These are phyloP conservation scores for Eucalyptus pauciflora DNA, from an alignment of 345 rosid species.

Conservation along the genomic window DNA sequence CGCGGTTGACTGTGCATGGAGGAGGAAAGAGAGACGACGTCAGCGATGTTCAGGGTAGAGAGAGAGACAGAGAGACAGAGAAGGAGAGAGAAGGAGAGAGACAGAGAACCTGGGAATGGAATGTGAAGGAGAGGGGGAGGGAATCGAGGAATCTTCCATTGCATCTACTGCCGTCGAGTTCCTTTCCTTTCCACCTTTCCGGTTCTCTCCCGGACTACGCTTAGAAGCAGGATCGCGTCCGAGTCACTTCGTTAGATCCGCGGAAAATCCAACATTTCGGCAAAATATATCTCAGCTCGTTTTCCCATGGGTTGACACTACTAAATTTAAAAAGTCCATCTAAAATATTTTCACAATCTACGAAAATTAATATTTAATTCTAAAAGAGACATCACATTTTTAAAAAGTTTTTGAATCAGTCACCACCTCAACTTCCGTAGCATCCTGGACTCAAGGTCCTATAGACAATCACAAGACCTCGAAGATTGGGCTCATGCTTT, in stretches of 20 bases:
- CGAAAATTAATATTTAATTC: not conserved
- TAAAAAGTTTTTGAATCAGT: not conserved
- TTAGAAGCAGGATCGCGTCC: not conserved
- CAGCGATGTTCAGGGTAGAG: not conserved
- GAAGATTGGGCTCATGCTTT: not conserved
- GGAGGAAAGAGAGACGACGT: constrained; percentile 4
- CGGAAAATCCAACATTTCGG: not conserved
- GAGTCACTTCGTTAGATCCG: not conserved
- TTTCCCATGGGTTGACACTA: not conserved
- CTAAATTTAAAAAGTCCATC: not conserved
- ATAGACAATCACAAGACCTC: not conserved
- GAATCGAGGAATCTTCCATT: not conserved
- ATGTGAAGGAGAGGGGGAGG: not conserved
- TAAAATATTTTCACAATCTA: not conserved
- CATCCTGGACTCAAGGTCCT: not conserved
- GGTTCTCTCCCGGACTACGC: not conserved
- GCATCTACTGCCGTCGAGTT: not conserved
- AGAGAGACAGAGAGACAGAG: constrained; percentile 9
- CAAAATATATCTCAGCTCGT: not conserved
- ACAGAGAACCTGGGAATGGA: not conserved
- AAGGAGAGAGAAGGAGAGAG: not conserved
- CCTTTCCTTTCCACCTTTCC: not conserved
- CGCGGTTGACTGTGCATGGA: constrained; percentile 38
- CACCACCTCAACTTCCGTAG: not conserved
- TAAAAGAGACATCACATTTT: not conserved